Base-by-base conservation (phyloP, 345 rosid genomes). In the Lepidium didymum region DNA sequence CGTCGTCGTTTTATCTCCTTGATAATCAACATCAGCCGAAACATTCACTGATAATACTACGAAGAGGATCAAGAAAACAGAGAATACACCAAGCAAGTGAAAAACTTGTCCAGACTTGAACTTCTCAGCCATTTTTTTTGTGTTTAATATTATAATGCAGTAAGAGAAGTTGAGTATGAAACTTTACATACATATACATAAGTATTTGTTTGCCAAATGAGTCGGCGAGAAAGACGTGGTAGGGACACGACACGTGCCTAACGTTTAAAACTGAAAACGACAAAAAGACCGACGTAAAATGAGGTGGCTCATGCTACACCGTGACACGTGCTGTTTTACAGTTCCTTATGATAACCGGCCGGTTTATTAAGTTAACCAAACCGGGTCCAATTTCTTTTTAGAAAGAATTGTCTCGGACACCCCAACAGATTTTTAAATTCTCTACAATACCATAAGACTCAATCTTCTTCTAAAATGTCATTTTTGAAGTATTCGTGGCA, bases 201-300 rank as follows among this genome's bases (percentile, higher is more conserved):
- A n/a, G 56, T 29, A 29, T 59, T 66, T 51, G 8, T 43, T 56
- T 56, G 60, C 15, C 13, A 45, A 23, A 58, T 27, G n/a, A 47
- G 76, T 72, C 71, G 77, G 77, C 77, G 9, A 51, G 42, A 4
- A 56, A 44, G 62, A 44, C 62, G 27, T 73, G 56, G 63, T 74
- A 56, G 35, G 56, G 63, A 60, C 56, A 27, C 9, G 47, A 35
- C 73, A 60, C 77, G 77, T 67, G 68, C 53, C 67, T 6, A 15
- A 18, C 51, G 63, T 37, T 27, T 67, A 36, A 52, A 29, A 66
- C 5, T 12, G 35, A 13, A 35, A 51, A 43, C 68, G 68, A 74
- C 77, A 60, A 59, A 19, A 44, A 0, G 10, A 74, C 10, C 19
- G 41, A 57, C 77, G 72, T 66, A 11, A 55, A 56, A 29, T n/a